Conservation (phyloP, 164 flowering plant genomes). For the Nelumbo lutea region DNA sequence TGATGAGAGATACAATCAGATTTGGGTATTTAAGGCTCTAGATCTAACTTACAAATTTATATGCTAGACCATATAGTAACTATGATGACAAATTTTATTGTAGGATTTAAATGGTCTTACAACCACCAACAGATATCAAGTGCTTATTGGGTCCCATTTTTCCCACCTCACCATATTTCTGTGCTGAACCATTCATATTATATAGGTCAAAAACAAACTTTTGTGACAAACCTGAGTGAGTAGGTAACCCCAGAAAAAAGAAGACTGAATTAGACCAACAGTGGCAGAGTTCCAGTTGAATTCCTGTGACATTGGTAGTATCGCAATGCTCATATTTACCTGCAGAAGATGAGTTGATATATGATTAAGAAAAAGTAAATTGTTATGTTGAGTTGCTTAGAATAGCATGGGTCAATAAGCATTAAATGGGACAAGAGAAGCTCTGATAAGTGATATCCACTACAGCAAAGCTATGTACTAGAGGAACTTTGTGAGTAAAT, state of each 20-base stretch:
- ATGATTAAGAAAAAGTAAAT: background rate
- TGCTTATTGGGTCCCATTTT: too few species aligned
- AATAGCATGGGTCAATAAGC: background rate
- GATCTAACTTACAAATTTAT: too few species aligned
- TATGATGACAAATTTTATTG: too few species aligned
- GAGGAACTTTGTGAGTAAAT: background rate
- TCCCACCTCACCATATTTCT: too few species aligned
- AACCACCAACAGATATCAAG: too few species aligned
- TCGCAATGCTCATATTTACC: constrained; percentile 98
- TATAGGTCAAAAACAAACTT: background rate
- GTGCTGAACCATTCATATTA: too few species aligned
- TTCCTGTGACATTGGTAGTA: constrained; percentile 93
- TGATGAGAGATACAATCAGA: too few species aligned
- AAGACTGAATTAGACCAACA: constrained; percentile 96
- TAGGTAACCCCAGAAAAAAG: constrained; percentile 98
- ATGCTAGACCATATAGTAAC: too few species aligned
- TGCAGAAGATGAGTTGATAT: constrained; percentile 18
- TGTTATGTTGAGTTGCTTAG: background rate
- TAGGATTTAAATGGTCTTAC: too few species aligned
- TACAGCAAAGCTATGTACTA: too few species aligned
- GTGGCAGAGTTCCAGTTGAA: constrained; percentile 97
- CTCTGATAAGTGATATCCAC: background rate
- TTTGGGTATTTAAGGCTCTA: too few species aligned
- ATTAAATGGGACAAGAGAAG: background rate
- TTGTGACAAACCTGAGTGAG: constrained; percentile 75